phyloP scores from a whole-genome alignment of 257 asterid species.

The Marsdenia floribunda region DNA sequence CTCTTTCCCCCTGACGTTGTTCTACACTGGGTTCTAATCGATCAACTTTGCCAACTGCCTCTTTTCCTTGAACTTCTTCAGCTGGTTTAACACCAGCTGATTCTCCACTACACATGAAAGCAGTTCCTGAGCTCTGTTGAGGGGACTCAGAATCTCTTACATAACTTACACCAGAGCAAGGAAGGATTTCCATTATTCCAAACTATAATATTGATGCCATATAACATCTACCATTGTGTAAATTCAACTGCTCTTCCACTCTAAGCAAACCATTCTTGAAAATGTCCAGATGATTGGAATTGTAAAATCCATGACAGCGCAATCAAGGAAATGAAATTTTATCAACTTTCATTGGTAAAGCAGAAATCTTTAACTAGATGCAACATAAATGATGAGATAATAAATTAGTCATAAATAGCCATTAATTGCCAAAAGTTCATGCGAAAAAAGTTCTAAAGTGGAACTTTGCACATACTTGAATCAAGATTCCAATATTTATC shows the following conservation, averaged over 20 bases:
- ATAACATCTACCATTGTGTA: slow-evolving; percentile 22
- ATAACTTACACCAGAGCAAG: slow-evolving; percentile 44
- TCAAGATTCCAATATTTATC: background rate
- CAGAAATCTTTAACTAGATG: background rate
- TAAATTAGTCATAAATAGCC: slow-evolving; percentile 8
- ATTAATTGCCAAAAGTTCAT: background rate
- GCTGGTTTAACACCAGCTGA: slow-evolving; percentile 35
- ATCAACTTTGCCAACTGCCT: slow-evolving; percentile 37
- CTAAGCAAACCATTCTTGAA: slow-evolving; percentile 2
- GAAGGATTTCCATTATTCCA: slow-evolving; percentile 65
- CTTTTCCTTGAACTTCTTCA: slow-evolving; percentile 37
- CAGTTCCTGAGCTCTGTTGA: slow-evolving; percentile 41
- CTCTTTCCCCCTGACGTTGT: slow-evolving; percentile 39
- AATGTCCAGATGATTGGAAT: slow-evolving; percentile 12
- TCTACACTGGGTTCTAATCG: slow-evolving; percentile 29
- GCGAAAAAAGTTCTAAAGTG: background rate
- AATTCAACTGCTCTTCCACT: slow-evolving; percentile 17
- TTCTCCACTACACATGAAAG: slow-evolving; percentile 44
- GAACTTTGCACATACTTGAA: background rate
- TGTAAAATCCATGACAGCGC: slow-evolving; percentile 7
- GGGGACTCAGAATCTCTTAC: slow-evolving; percentile 53
- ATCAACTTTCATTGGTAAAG: background rate
- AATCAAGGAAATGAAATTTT: slow-evolving; percentile 9
- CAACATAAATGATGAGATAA: slow-evolving; percentile 3
- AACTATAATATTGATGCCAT: slow-evolving; percentile 30